These are phyloP conservation scores for Suzukiozyma palmioleophila DNA, from an alignment of 1,139 yeast genomes.

Conservation along the genomic window DNA sequence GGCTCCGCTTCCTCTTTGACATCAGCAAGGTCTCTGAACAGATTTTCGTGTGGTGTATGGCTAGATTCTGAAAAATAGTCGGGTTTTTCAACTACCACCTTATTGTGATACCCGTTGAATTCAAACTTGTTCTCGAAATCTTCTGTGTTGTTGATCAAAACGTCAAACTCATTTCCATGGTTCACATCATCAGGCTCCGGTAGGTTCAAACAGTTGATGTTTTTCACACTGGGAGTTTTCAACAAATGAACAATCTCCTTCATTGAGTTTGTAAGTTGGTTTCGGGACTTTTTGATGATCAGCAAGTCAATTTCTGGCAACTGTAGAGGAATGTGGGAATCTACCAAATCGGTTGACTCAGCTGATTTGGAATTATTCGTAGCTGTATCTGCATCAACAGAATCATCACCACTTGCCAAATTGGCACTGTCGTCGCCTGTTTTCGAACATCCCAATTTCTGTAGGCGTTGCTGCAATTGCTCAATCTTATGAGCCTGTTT, in stretches of 20 bases:
- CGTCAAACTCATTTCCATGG: slow-evolving; percentile 15
- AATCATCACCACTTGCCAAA: slow-evolving; percentile 4
- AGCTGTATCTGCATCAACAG: not conserved
- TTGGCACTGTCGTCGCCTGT: not conserved
- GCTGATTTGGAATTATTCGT: not conserved
- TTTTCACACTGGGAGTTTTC: slow-evolving; percentile 29
- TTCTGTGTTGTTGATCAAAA: slow-evolving; percentile 11
- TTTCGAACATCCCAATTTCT: slow-evolving; percentile 6
- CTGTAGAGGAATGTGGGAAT: slow-evolving; percentile 5
- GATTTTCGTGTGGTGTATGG: not conserved
- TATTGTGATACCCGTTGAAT: slow-evolving; percentile 5
- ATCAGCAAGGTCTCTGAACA: not conserved
- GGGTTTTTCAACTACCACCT: slow-evolving; percentile 1
- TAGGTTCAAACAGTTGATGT: slow-evolving; percentile 17
- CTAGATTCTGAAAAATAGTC: not conserved
- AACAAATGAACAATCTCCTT: slow-evolving; percentile 38
- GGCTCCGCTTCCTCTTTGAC: not conserved
- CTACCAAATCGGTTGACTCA: not conserved
- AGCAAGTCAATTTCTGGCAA: slow-evolving; percentile 40
- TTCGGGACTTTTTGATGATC: slow-evolving; percentile 34
- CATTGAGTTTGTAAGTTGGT: slow-evolving; percentile 38
- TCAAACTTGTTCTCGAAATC: slow-evolving; percentile 6
- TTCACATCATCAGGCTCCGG: slow-evolving; percentile 13
- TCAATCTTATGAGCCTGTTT: slow-evolving; percentile 30
- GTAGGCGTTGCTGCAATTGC: slow-evolving; percentile 24